Percentiles rank a stretch among this genome's conserved stretches.
Evolutionary conservation across 2,329 filamentous ascomycete genomes (phyloP).

Genomic region (Aphanocladium album): DNA sequence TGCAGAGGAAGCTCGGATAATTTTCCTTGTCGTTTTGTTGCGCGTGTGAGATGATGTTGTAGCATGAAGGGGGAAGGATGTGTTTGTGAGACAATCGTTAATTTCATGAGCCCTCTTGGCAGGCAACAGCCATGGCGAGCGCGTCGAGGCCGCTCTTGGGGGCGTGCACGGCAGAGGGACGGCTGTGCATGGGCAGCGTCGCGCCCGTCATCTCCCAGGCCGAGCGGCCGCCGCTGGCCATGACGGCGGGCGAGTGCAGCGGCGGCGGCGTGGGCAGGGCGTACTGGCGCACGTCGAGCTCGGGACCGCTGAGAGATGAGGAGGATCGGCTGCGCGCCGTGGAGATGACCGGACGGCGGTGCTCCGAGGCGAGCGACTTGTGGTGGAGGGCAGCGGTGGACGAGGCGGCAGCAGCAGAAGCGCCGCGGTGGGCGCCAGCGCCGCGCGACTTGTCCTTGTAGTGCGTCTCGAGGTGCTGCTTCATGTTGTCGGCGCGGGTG

Average conservation of each 20-base stretch:
- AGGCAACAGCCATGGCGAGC: constrained; percentile 49
- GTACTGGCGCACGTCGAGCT: constrained; percentile 37
- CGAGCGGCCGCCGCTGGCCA: constrained; percentile 11
- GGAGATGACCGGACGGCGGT: background rate
- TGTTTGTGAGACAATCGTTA: background rate
- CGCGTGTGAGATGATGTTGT: background rate
- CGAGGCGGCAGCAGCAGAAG: constrained; percentile 28
- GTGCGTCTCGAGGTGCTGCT: constrained; percentile 76
- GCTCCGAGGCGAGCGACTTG: constrained; percentile 18
- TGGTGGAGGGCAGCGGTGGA: constrained; percentile 30
- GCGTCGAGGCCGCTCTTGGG: constrained; percentile 51
- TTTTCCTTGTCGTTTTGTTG: no score
- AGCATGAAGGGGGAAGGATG: background rate
- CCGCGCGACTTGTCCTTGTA: constrained; percentile 56
- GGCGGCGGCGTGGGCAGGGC: constrained; percentile 27
- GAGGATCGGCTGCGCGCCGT: constrained; percentile 26
- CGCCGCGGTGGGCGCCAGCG: constrained; percentile 29
- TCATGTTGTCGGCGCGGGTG: constrained; percentile 81
- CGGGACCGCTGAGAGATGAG: constrained; percentile 17
- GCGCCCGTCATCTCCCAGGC: constrained; percentile 45
- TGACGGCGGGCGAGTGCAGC: constrained; percentile 32
- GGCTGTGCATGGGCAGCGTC: constrained; percentile 39
- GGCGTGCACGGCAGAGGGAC: constrained; percentile 38
- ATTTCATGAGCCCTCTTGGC: constrained; percentile 36
- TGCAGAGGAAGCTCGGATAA: background rate